Evolutionary conservation across 2,329 filamentous ascomycete species (phyloP).

Genomic region (Claviceps spartinae): DNA sequence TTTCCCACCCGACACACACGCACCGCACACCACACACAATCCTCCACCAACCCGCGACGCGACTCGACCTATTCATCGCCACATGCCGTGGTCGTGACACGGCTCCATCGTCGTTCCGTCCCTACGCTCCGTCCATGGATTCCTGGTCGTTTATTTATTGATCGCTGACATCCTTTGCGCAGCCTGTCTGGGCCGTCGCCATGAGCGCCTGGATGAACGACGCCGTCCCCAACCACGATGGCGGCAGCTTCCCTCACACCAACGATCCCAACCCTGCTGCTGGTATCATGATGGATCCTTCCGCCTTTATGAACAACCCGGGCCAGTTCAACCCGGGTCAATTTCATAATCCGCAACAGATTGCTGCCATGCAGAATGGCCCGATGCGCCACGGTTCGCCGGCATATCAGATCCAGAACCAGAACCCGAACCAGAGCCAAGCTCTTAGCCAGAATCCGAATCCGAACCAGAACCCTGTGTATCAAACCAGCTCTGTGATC

Average conservation of each 20-base stretch:
- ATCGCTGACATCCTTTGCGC: constrained; percentile 31
- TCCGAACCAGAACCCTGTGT: constrained; percentile 35
- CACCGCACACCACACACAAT: constrained; percentile 13
- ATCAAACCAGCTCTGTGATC: constrained; percentile 74
- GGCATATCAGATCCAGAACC: constrained; percentile 47
- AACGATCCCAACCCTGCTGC: constrained; percentile 44
- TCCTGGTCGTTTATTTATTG: constrained; percentile 23
- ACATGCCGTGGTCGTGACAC: constrained; percentile 29
- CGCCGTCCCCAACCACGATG: constrained; percentile 56
- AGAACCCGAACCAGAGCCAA: constrained; percentile 1
- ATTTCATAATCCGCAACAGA: constrained; percentile 41
- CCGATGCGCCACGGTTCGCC: constrained; percentile 72
- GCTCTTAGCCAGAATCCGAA: constrained; percentile 5
- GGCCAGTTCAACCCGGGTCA: constrained; percentile 48
- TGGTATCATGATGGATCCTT: constrained; percentile 50
- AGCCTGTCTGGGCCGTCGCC: constrained; percentile 36
- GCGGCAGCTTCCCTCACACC: constrained; percentile 53
- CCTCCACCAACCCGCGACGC: constrained; percentile 30
- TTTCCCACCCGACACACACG: constrained; percentile 19
- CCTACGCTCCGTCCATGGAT: constrained; percentile 26
- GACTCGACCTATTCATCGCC: constrained; percentile 25
- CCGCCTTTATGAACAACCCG: constrained; percentile 47
- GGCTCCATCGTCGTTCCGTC: constrained; percentile 30
- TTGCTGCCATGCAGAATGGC: constrained; percentile 63
- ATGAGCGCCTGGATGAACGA: constrained; percentile 66